Conservation (phyloP, 129 eudicot genomes). For the Tagetes patula region DNA sequence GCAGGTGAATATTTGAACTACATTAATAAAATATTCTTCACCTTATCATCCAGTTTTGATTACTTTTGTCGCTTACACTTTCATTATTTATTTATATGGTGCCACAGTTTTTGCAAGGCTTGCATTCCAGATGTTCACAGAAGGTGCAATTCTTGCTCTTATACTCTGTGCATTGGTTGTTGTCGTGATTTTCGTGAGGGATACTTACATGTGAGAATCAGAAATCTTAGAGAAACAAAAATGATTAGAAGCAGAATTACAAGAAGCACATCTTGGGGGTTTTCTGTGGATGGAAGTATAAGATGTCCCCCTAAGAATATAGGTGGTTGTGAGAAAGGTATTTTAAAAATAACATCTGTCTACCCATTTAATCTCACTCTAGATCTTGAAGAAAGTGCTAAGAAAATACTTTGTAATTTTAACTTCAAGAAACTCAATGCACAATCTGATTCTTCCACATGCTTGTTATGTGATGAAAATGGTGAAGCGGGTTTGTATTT, state of each 20-base stretch:
- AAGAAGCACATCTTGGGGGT: constrained; percentile 37
- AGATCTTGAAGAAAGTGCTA: constrained; percentile 62
- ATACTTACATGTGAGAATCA: constrained; percentile 22
- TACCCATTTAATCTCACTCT: constrained; percentile 46
- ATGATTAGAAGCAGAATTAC: constrained; percentile 40
- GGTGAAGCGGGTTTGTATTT: constrained; percentile 42
- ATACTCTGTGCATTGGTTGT: constrained; percentile 67
- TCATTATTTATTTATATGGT: constrained; percentile 5
- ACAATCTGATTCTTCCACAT: constrained; percentile 31
- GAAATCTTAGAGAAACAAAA: constrained; percentile 23
- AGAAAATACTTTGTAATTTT: constrained; percentile 32
- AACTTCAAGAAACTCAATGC: constrained; percentile 32
- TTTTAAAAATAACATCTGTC: constrained; percentile 47
- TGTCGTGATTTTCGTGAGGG: constrained; percentile 57
- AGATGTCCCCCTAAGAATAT: constrained; percentile 57
- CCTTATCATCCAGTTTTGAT: neutral
- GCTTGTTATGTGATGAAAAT: constrained; percentile 43
- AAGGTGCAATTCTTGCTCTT: constrained; percentile 71
- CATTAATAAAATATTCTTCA: neutral
- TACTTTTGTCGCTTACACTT: neutral
- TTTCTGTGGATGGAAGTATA: constrained; percentile 47
- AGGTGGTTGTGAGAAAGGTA: constrained; percentile 68
- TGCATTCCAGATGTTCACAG: constrained; percentile 68
- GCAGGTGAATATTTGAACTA: constrained; percentile 53
- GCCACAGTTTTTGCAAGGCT: constrained; percentile 60